A percentile compares a stretch with the other conserved stretches of the same genome.
Conservation (phyloP, 805 yeast genomes). For the Schwanniomyces pseudopolymorphus region DNA sequence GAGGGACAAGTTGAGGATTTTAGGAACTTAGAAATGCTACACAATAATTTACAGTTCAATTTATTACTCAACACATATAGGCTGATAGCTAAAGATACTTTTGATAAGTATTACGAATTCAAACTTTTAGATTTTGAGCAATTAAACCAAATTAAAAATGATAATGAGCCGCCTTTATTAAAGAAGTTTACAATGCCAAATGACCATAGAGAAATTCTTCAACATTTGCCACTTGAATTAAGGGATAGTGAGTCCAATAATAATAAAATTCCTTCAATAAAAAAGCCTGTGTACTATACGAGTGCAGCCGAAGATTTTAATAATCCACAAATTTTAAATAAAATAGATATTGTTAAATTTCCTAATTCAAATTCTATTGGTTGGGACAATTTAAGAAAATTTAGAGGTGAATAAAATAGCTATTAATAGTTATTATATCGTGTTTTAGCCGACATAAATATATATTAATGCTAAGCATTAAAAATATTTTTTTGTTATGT, state of each 20-base stretch:
- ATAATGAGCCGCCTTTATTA: constrained; percentile 16
- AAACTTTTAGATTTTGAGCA: constrained; percentile 41
- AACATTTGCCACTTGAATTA: constrained; percentile 33
- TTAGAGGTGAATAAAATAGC: constrained; percentile 11
- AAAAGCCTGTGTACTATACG: constrained; percentile 34
- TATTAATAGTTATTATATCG: no score
- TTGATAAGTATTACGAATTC: constrained; percentile 40
- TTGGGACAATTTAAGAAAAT: constrained; percentile 44
- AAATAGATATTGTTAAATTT: constrained; percentile 39
- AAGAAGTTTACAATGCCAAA: constrained; percentile 35
- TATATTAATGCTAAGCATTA: not conserved
- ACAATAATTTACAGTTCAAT: constrained; percentile 41
- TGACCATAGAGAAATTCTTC: constrained; percentile 29
- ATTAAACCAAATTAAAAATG: constrained; percentile 15
- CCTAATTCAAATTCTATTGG: constrained; percentile 44
- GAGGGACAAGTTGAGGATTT: constrained; percentile 32
- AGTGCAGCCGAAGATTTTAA: constrained; percentile 28
- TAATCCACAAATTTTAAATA: constrained; percentile 34
- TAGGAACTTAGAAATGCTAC: constrained; percentile 43
- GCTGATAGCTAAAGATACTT: constrained; percentile 37
- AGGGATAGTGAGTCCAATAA: constrained; percentile 14
- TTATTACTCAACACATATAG: constrained; percentile 39
- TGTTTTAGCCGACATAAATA: not conserved
- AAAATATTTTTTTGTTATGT: not conserved
- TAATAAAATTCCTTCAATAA: constrained; percentile 18